phyloP scores from a whole-genome alignment of 768 basidiomycete species.

The Tylopilus sp. region DNA sequence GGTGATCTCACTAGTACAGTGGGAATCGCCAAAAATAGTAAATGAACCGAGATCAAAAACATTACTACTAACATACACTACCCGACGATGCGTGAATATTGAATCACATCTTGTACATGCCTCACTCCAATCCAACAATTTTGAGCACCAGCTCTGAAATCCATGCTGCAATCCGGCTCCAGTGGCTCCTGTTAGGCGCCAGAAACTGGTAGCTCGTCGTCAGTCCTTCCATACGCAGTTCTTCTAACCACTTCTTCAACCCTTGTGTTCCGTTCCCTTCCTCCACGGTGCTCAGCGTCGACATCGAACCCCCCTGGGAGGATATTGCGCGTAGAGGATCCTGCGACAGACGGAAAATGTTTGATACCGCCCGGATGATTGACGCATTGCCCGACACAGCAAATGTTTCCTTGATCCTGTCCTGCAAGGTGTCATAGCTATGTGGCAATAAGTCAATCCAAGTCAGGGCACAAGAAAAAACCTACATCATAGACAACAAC shows the following conservation, averaged over 20 bases:
- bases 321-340: constrained; percentile 44
- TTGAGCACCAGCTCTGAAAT: constrained; percentile 59
- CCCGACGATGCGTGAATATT: constrained; percentile 3
- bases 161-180: constrained; percentile 69
- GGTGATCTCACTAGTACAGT: constrained; percentile 6
- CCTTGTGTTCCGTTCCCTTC: constrained; percentile 43
- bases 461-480: constrained; percentile 2
- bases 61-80: constrained; percentile 6
- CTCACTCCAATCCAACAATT: constrained; percentile 41
- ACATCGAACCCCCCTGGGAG: constrained; percentile 50
- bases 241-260: constrained; percentile 57
- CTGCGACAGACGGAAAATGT: constrained; percentile 67
- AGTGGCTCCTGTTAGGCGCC: constrained; percentile 48
- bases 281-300: constrained; percentile 62
- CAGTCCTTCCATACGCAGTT: constrained; percentile 70
- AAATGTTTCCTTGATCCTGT: constrained; percentile 70
- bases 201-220: constrained; percentile 73
- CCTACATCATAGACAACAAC: constrained; percentile 68
- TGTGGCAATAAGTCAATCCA: constrained; percentile 5
- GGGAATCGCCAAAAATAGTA: constrained; percentile 19
- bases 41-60: background rate
- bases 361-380: constrained; percentile 70
- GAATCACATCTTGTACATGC: constrained; percentile 18
- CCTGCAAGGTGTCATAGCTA: constrained; percentile 76
- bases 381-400: constrained; percentile 66